phyloP scores from a whole-genome alignment of 129 eudicot genomes.

The Flaveria ramosissima region DNA sequence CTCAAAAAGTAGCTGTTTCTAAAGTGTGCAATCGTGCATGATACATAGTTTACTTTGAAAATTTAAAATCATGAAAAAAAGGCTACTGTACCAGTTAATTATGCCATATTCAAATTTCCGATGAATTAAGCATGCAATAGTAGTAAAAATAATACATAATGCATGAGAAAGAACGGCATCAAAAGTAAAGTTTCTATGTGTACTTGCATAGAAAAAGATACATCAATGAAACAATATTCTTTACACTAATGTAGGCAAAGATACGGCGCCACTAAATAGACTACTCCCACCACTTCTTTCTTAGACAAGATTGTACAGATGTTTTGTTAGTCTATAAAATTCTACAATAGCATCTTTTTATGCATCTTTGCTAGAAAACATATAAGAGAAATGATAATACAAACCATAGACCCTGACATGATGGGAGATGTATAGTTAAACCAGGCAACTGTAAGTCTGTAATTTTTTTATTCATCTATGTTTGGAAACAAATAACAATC shows the following conservation, averaged over 20 bases:
- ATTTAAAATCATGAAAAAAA: no score
- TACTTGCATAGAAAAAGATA: background rate
- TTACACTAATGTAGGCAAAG: background rate
- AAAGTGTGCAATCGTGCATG: no score
- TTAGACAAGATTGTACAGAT: conserved; percentile 7
- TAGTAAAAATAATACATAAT: no score
- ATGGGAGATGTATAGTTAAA: background rate
- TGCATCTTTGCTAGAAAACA: conserved; percentile 1
- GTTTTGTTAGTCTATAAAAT: background rate
- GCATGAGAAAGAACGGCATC: no score
- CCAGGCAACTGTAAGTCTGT: background rate
- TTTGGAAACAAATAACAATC: conserved; percentile 1
- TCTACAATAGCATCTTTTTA: background rate
- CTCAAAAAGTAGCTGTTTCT: no score
- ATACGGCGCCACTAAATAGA: background rate
- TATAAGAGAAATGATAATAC: no score
- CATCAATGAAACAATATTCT: conserved; percentile 3
- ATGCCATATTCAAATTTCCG: no score
- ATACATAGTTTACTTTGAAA: no score
- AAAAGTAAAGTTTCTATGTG: background rate
- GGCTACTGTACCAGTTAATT: no score
- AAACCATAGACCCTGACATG: conserved; percentile 14
- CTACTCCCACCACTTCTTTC: background rate
- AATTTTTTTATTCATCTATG: background rate
- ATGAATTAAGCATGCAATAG: no score